These are phyloP conservation scores for Leucoagaricus sp. DNA, from an alignment of 1,284 basidiomycete species.

Conservation along the genomic window DNA sequence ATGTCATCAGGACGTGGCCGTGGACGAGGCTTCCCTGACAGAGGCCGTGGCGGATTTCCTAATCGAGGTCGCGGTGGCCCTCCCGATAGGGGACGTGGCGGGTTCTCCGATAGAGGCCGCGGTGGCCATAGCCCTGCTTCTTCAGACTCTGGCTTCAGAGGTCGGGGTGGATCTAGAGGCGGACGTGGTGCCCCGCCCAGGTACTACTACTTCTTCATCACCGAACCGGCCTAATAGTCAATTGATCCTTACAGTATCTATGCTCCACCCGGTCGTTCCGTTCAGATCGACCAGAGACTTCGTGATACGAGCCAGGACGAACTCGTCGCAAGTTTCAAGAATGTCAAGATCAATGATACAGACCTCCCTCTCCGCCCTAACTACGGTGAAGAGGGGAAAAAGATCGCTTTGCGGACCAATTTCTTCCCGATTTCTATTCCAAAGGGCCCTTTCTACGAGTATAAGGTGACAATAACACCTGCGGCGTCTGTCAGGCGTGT, in stretches of 20 bases:
- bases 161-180: constrained; percentile 31
- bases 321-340: constrained; percentile 52
- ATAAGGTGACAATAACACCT: constrained; percentile 66
- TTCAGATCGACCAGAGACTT: constrained; percentile 61
- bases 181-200: constrained; percentile 47
- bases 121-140: constrained; percentile 24
- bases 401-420: constrained; percentile 70
- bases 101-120: constrained; percentile 26
- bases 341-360: constrained; percentile 40
- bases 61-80: too few relatives aligned
- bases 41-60: neutral
- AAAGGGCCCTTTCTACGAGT: constrained; percentile 64
- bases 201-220: constrained; percentile 33
- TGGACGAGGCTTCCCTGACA: constrained; percentile 13
- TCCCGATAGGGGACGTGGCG: constrained; percentile 17
- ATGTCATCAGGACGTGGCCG: constrained; percentile 27
- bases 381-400: constrained; percentile 60
- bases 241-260: constrained; percentile 45
- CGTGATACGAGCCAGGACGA: constrained; percentile 55
- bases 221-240: constrained; percentile 12
- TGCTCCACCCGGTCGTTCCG: constrained; percentile 43
- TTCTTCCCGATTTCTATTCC: constrained; percentile 73
- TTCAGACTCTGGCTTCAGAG: constrained; percentile 28
- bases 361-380: constrained; percentile 69
- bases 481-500: constrained; percentile 52